phyloP scores from a whole-genome alignment of 176 grass and related monocot species.

The Zoysia japonica region DNA sequence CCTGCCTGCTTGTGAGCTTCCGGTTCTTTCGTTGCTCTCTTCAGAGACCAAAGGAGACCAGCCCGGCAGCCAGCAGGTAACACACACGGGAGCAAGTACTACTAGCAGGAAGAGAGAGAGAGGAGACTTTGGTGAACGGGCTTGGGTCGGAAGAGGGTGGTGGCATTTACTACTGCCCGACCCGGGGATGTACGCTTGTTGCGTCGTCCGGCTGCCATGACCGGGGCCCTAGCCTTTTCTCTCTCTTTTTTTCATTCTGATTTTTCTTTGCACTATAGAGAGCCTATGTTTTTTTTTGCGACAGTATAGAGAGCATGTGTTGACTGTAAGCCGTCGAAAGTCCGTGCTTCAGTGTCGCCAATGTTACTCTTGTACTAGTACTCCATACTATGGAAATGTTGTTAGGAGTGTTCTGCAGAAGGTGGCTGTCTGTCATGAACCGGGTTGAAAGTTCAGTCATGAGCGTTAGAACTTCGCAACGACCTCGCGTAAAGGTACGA shows the following conservation, averaged over 20 bases:
- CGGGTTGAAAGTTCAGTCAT: neutral
- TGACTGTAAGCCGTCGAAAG: neutral
- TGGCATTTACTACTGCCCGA: conserved; percentile 43
- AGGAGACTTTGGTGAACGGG: neutral
- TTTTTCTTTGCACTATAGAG: no score
- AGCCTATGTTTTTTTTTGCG: no score
- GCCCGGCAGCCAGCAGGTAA: conserved; percentile 8
- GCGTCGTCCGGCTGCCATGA: conserved; percentile 9
- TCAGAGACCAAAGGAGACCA: conserved; percentile 25
- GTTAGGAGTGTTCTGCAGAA: no score
- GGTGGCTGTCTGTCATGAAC: neutral
- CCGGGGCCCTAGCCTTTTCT: neutral
- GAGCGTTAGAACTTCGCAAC: neutral
- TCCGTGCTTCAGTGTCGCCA: no score
- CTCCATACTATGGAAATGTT: no score
- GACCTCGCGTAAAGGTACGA: no score
- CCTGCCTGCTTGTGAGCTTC: conserved; percentile 23
- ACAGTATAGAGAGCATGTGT: neutral
- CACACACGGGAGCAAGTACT: conserved; percentile 19
- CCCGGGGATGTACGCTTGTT: neutral
- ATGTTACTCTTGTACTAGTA: no score
- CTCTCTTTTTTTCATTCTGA: no score
- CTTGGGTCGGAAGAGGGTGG: conserved; percentile 31
- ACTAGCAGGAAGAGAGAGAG: neutral
- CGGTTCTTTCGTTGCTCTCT: conserved; percentile 18